A percentile compares a stretch with the other conserved stretches of the same genome.
Evolutionary conservation across 1,284 basidiomycete species (phyloP).

Genomic region (Ceratobasidium sp.): DNA sequence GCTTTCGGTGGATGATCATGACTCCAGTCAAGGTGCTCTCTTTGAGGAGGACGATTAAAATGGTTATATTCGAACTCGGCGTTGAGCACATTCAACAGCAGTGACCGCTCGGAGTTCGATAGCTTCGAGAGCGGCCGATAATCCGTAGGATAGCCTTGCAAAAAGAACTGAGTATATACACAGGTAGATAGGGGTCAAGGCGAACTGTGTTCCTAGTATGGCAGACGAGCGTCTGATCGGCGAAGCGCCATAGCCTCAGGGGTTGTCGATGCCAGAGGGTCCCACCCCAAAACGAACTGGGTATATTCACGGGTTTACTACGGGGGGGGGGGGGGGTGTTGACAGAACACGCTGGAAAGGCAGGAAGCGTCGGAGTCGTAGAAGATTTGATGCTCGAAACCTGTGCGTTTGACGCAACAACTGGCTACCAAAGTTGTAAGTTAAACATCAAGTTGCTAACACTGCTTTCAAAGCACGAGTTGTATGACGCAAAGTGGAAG

Average conservation of each 20-base stretch:
- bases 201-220: too few relatives aligned
- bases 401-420: neutral
- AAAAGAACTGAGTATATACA: too few relatives aligned
- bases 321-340: neutral
- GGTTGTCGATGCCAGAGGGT: neutral
- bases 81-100: too few relatives aligned
- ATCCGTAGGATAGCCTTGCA: too few relatives aligned
- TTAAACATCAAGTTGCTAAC: neutral
- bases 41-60: neutral
- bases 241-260: too few relatives aligned
- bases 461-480: neutral
- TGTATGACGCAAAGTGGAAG: slow-evolving; percentile 66
- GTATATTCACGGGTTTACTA: neutral
- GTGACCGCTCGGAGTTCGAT: too few relatives aligned
- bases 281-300: neutral
- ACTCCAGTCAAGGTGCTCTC: neutral
- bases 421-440: neutral
- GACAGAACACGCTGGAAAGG: neutral
- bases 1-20: neutral
- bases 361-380: neutral
- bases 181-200: too few relatives aligned
- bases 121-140: too few relatives aligned
- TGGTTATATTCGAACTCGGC: neutral
- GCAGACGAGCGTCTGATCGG: too few relatives aligned
- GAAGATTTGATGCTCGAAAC: neutral